A percentile compares a stretch with the other conserved stretches of the same genome.
Conservation (phyloP, 768 basidiomycete genomes). For the Leccinum subtestaceum region DNA sequence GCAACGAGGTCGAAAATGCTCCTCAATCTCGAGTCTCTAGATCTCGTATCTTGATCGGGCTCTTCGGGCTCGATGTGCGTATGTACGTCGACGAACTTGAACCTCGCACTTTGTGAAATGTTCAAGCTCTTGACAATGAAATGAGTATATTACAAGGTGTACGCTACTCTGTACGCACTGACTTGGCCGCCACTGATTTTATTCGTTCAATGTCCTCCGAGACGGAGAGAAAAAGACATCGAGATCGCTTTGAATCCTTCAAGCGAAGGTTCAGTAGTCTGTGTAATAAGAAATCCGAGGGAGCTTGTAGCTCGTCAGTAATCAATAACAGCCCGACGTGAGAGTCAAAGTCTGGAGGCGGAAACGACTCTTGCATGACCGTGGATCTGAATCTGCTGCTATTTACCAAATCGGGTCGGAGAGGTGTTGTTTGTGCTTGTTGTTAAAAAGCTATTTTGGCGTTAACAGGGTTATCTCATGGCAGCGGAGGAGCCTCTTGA, state of each 20-base stretch:
- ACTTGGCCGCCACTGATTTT: constrained; percentile 61
- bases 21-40: constrained; percentile 23
- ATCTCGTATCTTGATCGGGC: constrained; percentile 5
- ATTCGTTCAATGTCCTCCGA: constrained; percentile 57
- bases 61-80: constrained; percentile 30
- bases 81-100: constrained; percentile 56
- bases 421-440: too few relatives aligned
- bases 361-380: constrained; percentile 41
- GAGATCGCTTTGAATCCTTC: constrained; percentile 39
- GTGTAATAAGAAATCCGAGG: constrained; percentile 73
- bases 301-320: constrained; percentile 67
- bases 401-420: constrained; percentile 12
- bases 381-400: background rate
- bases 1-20: constrained; percentile 38
- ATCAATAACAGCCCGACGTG: constrained; percentile 56
- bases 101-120: constrained; percentile 35
- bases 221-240: constrained; percentile 53
- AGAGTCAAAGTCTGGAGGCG: constrained; percentile 50
- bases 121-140: constrained; percentile 31
- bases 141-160: constrained; percentile 6
- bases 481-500: constrained; percentile 48
- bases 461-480: constrained; percentile 14
- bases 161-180: constrained; percentile 42
- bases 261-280: constrained; percentile 48
- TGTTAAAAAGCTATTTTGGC: background rate